Evolutionary conservation across 1,284 basidiomycete genomes (phyloP), one percentile per base, ranked within the genome.

Genomic region (Tilletia indica): DNA sequence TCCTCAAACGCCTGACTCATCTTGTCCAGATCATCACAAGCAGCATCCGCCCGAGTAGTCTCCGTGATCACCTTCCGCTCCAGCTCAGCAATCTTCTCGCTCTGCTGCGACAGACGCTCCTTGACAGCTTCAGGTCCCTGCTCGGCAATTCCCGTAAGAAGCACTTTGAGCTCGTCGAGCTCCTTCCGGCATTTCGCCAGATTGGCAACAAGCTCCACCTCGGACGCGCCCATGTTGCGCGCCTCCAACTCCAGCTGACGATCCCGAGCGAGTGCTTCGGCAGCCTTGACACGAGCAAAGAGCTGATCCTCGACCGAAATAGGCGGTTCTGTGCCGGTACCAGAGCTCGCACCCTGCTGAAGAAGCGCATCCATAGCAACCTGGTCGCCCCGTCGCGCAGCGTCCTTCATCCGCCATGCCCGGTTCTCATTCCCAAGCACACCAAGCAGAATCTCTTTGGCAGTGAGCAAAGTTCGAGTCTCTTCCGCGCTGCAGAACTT

Each of bases 401-500:
- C 88, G 87, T 54, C 89, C 86, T 0, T 93, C 92, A 16, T 92
- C 93, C 6, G 96, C 86, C 49, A 89, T 88, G 66, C 87, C 64
- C 87, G 88, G 19, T 93, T 87, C 84, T 98, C 93, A 1, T 91
- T 91, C 71, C 89, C 86, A 51, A 97, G 85, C 31, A 90, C 88
- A 5, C 85, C 85, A 67, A 97, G 90, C 34, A 94, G 90, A 76
- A 92, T 92, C 89, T 93, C 82, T 67, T 82, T 82, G 34, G 74
- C 73, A 64, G 75, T 76, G 39, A 82, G 74, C 49, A 84, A 70
- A 47, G 77, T 74, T 72, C 80, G 81, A 74, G 80, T 78, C 71
- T 84, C 82, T 36, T 82, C 80, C 66, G 79, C 75, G 71, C 82
- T 79, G 9, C 73, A 73, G 42, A 79, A 79, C 70, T 78, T 77